phyloP scores from a whole-genome alignment of 176 grass and related monocot genomes.

The Rhynchospora breviuscula region DNA sequence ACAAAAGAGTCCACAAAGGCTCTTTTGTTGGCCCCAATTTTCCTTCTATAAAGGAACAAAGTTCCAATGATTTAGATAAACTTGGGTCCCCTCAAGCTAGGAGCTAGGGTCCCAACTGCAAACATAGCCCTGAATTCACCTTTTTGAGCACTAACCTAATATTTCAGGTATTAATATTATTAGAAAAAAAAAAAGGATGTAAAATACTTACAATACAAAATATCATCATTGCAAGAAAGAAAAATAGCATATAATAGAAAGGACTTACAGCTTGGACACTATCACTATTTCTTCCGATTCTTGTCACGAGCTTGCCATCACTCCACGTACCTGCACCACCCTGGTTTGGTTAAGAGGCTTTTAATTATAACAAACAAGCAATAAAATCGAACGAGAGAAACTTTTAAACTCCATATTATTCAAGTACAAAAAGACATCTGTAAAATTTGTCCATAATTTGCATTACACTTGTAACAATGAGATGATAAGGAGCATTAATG shows the following conservation, averaged over 20 bases:
- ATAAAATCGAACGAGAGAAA: background rate
- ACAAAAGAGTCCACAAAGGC: background rate
- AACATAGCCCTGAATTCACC: background rate
- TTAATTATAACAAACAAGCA: slow-evolving; percentile 11
- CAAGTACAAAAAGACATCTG: background rate
- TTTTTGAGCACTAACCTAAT: background rate
- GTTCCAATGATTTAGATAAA: background rate
- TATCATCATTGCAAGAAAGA: background rate
- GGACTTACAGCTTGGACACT: slow-evolving; percentile 92
- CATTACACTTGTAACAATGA: background rate
- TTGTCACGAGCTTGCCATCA: slow-evolving; percentile 95
- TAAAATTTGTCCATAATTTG: background rate
- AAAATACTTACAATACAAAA: background rate
- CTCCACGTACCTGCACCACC: slow-evolving; percentile 99
- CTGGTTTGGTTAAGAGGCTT: slow-evolving; percentile 70
- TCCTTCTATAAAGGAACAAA: slow-evolving; percentile 2
- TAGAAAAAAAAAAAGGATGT: background rate
- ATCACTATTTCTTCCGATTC: slow-evolving; percentile 91
- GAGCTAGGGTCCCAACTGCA: background rate
- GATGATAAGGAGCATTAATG: background rate
- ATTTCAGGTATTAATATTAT: background rate
- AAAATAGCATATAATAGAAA: slow-evolving; percentile 17
- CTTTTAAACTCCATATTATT: background rate
- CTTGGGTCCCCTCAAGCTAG: background rate
- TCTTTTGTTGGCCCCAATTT: background rate